These are phyloP conservation scores for Telfairia occidentalis DNA, from an alignment of 331 rosid genomes.

Conservation along the genomic window DNA sequence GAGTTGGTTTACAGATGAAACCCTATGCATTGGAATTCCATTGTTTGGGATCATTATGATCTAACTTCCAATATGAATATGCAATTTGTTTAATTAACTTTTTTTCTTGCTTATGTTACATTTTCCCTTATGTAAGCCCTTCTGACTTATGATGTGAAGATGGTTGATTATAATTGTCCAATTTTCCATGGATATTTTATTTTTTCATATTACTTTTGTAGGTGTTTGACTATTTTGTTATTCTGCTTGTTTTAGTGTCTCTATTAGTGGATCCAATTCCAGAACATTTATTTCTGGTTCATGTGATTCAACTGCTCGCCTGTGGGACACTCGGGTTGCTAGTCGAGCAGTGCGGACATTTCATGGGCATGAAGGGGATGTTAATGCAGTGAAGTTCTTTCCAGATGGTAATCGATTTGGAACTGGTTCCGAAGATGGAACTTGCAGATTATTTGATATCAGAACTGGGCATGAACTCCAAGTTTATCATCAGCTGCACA, in stretches of 20 bases:
- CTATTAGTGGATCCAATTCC: slow-evolving; percentile 70
- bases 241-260: slow-evolving; percentile 45
- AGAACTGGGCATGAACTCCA: slow-evolving; percentile 97
- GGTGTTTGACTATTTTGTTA: slow-evolving; percentile 4
- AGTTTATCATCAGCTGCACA: slow-evolving; percentile 53
- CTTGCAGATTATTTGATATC: slow-evolving; percentile 83
- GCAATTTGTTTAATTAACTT: neutral
- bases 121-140: neutral
- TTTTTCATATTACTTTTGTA: neutral
- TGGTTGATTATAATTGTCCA: neutral
- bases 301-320: slow-evolving; percentile 77
- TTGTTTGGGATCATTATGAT: neutral
- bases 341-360: slow-evolving; percentile 90
- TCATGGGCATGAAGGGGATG: slow-evolving; percentile 83
- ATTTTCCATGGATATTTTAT: neutral
- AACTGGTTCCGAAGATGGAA: slow-evolving; percentile 90
- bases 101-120: neutral
- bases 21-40: neutral
- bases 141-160: neutral
- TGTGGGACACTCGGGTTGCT: slow-evolving; percentile 99
- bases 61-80: neutral
- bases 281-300: slow-evolving; percentile 89
- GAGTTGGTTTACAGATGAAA: neutral
- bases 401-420: slow-evolving; percentile 97
- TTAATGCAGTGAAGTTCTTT: slow-evolving; percentile 74